Evolutionary conservation across 768 basidiomycete genomes (phyloP).

Genomic region (Rhodotorula paludigena): DNA sequence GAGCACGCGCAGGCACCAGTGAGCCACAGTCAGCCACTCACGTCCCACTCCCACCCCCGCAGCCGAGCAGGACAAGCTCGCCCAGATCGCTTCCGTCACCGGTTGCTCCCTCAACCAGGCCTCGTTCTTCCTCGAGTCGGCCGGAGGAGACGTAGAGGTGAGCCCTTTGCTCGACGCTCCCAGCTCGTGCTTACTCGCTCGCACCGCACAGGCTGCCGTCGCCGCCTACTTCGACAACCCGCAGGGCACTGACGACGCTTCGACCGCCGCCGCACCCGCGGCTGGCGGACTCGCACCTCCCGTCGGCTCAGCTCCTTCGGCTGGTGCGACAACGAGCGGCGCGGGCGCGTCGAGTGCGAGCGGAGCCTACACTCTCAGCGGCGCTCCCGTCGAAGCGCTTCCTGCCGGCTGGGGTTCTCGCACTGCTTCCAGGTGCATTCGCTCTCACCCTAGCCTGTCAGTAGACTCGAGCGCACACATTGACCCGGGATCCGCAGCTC

Average conservation of each 20-base stretch:
- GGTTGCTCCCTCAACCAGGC: constrained; percentile 27
- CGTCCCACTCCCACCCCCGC: background rate
- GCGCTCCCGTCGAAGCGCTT: constrained; percentile 19
- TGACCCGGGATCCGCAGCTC: constrained; percentile 3
- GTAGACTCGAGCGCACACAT: background rate
- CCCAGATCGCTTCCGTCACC: constrained; percentile 27
- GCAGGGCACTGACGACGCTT: constrained; percentile 19
- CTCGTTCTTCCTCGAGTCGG: constrained; percentile 39
- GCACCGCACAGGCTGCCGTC: constrained; percentile 23
- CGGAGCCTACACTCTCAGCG: constrained; percentile 23
- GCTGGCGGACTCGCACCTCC: background rate
- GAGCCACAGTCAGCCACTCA: too few relatives aligned
- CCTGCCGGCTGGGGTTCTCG: constrained; percentile 21
- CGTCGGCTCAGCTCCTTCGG: background rate
- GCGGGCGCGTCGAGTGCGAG: background rate
- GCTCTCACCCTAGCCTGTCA: background rate
- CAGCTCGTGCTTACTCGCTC: background rate
- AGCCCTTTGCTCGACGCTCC: too few relatives aligned
- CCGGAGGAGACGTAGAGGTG: constrained; percentile 33
- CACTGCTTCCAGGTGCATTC: background rate
- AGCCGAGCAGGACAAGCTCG: constrained; percentile 14
- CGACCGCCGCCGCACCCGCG: background rate
- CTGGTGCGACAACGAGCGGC: constrained; percentile 5
- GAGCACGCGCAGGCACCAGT: too few relatives aligned
- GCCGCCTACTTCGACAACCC: constrained; percentile 33